Base-by-base conservation (phyloP, 805 yeast species). In the Allodekkera sacchari region DNA sequence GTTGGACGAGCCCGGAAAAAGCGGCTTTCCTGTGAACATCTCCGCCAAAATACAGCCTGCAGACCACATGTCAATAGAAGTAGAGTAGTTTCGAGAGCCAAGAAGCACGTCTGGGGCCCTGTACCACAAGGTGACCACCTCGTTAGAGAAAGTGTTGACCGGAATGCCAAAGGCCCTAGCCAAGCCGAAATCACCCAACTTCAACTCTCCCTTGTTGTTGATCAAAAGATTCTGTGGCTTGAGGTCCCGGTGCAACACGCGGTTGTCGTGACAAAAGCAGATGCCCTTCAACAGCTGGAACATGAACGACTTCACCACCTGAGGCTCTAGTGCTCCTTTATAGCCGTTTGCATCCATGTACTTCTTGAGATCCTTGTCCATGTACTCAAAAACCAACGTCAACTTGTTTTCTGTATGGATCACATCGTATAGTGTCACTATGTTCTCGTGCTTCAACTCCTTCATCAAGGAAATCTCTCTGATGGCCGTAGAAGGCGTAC, bases 121-220 rank as follows among this genome's bases (percentile, higher is more conserved):
- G 59, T 89, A 89, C 98, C 98, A 92, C 41, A 92, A 64, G 0
- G 98, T 92, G 27, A 92, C 98, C 32, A 92, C 97, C 56, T 92
- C 98, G 57, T 89, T 92, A 14, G 96, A 84, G 52, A 88, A 92
- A 0, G 98, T 92, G 61, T 94, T 87, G 40, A 92, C 89, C 2
- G 98, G 98, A 33, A 92, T 94, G 12, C 98, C 98, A 61, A 84
- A 92, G 4, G 98, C 98, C 42, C 98, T 68, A 0, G 97, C 97
- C 36, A 92, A 69, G 22, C 98, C 98, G 55, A 92, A 92, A 63
- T 92, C 98, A 23, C 95, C 98, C 41, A 92, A 64, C 54, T 92
- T 92, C 47, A 92, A 66, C 53, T 83, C 92, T 6, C 98, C 98
- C 54, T 87, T 88, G 44, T 68, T 64, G 56, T 80, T 85, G 48